Evolutionary conservation across 129 eudicot species (phyloP).

Genomic region (Gnaphalium uliginosum): DNA sequence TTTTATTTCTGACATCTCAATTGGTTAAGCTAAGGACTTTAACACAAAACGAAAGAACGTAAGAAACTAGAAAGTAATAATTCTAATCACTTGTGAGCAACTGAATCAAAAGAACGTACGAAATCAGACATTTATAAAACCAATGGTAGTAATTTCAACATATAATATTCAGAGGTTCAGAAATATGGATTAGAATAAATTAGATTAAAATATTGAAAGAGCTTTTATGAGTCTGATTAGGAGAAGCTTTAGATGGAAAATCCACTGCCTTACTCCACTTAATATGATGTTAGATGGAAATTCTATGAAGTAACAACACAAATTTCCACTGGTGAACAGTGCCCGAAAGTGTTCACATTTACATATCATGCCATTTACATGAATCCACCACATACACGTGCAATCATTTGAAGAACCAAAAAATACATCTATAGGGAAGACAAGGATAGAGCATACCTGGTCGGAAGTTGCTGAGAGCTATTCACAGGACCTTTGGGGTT

Average conservation of each 20-base stretch:
- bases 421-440: background rate
- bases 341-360: background rate
- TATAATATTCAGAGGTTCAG: background rate
- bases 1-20: background rate
- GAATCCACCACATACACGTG: background rate
- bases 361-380: background rate
- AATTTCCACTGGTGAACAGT: background rate
- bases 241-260: background rate
- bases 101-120: background rate
- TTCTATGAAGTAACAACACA: background rate
- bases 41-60: background rate
- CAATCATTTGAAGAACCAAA: background rate
- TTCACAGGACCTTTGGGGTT: constrained; percentile 53
- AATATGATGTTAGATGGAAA: background rate
- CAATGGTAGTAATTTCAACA: background rate
- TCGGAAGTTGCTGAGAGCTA: constrained; percentile 72
- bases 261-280: too few species aligned
- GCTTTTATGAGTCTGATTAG: background rate
- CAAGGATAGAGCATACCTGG: constrained; percentile 51
- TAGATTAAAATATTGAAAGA: background rate
- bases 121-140: background rate
- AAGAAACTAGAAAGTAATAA: background rate
- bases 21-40: background rate
- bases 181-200: too few species aligned
- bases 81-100: background rate